These are phyloP conservation scores for Ogataea zsoltii DNA, from an alignment of 805 yeast genomes.

Conservation along the genomic window DNA sequence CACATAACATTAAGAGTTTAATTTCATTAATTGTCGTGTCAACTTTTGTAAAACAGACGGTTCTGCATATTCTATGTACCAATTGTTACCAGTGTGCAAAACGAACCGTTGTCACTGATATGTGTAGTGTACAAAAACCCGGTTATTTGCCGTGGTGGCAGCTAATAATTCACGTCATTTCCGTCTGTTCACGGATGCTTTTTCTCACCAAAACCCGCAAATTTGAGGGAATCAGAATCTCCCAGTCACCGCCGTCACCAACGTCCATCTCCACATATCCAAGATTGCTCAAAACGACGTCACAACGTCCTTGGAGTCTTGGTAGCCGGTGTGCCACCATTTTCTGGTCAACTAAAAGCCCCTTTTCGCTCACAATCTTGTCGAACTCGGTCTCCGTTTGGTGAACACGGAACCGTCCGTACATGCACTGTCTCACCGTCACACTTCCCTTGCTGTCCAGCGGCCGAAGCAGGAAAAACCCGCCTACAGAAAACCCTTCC, in stretches of 20 bases:
- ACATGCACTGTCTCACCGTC: slow-evolving; percentile 10
- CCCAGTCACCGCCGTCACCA: slow-evolving; percentile 7
- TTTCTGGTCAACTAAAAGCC: neutral
- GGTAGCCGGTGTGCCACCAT: slow-evolving; percentile 10
- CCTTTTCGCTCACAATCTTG: neutral
- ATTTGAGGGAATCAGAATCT: slow-evolving; percentile 10
- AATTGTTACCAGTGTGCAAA: no score
- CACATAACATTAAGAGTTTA: neutral
- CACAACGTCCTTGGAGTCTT: slow-evolving; percentile 7
- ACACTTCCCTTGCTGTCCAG: neutral
- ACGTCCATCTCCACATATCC: slow-evolving; percentile 17
- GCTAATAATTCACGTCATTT: no score
- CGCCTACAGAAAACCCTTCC: slow-evolving; percentile 8
- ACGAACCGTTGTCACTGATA: no score
- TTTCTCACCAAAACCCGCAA: slow-evolving; percentile 11
- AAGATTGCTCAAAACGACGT: slow-evolving; percentile 18
- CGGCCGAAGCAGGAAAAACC: slow-evolving; percentile 12
- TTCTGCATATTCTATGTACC: neutral
- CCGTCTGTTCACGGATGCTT: no score
- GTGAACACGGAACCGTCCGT: slow-evolving; percentile 7
- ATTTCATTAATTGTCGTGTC: no score
- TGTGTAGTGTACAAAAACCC: no score
- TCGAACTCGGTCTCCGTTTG: neutral
- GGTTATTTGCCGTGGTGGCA: no score
- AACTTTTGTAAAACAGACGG: no score